Base-by-base conservation (phyloP, 202 grass and related monocot genomes). In the Saccharum hybrid region DNA sequence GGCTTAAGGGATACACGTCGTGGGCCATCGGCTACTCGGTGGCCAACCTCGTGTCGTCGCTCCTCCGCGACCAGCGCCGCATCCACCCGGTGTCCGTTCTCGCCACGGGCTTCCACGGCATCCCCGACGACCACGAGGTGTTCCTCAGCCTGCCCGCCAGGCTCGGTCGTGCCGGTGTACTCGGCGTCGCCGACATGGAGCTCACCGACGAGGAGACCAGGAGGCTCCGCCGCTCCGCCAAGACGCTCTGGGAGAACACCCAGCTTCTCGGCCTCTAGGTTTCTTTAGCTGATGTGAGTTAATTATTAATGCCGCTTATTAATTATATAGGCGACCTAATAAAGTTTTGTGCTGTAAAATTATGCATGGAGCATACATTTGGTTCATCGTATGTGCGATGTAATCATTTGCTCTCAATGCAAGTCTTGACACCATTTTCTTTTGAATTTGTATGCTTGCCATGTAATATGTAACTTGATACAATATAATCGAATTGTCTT, bases 1-100 rank as follows among this genome's bases (percentile, higher is more conserved):
- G 56, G 10, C 89, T 97, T 40, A 94, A 97, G 60, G 94, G 94
- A 0, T 92, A 97, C 86, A 97, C 91, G 16, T 97, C 91, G 11
- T 97, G 89, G 94, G 94, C 94, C 67, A 97, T 97, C 79, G 89
- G 91, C 9, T 94, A 94, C 82, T 94, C 91, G 1, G 94, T 92
- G 0, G 94, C 91, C 56, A 94, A 56, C 81, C 85, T 97, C 19
- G 94, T 66, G 4, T 42, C 84, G 8, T 87, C 94, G 23, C 77
- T 97, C 21, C 91, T 97, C 46, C 94, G 94, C 38, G 79, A 97
- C 77, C 94, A 97, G 75, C 89, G 80, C 4, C 89, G 87, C 21
- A 91, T 97, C 67, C 94, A 94, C 86, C 89, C 94, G 2, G 87
- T 97, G 1, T 97, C 94, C 10, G 84, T 97, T 0, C 89, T 97